A percentile compares a stretch with the other conserved stretches of the same genome.
Conservation (phyloP, 2,329 filamentous ascomycete species). For the Exutisphaerella laricina region DNA sequence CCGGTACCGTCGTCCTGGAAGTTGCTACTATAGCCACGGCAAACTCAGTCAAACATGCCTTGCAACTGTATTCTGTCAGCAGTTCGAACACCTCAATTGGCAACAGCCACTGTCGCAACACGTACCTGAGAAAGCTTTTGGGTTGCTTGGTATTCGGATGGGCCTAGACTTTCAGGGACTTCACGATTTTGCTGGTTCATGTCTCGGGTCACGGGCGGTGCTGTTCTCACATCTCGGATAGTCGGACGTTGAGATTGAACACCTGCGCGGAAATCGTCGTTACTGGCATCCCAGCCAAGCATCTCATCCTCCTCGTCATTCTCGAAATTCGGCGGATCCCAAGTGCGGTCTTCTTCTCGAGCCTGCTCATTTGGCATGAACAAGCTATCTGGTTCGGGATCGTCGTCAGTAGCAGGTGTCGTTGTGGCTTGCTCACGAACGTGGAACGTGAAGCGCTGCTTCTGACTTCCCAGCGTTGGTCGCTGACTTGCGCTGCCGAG, state of each 20-base stretch:
- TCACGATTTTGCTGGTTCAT: neutral
- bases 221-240: constrained; percentile 37
- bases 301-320: constrained; percentile 60
- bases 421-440: constrained; percentile 18
- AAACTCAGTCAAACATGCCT: constrained; percentile 37
- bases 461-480: constrained; percentile 12
- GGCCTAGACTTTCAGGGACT: constrained; percentile 6
- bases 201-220: constrained; percentile 21
- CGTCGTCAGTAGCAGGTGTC: constrained; percentile 44
- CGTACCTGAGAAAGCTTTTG: constrained; percentile 66
- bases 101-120: constrained; percentile 2
- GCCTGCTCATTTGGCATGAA: constrained; percentile 53
- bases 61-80: constrained; percentile 31
- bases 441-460: neutral
- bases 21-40: neutral
- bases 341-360: constrained; percentile 62
- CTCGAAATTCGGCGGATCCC: constrained; percentile 66
- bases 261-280: constrained; percentile 50
- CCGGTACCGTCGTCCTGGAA: neutral
- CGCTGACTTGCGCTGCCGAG: constrained; percentile 28
- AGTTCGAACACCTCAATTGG: neutral
- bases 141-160: constrained; percentile 58
- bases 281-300: constrained; percentile 68
- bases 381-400: constrained; percentile 59
- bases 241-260: constrained; percentile 35